Base-by-base conservation (phyloP, 2,329 filamentous ascomycete species). In the Fusarium sp. region DNA sequence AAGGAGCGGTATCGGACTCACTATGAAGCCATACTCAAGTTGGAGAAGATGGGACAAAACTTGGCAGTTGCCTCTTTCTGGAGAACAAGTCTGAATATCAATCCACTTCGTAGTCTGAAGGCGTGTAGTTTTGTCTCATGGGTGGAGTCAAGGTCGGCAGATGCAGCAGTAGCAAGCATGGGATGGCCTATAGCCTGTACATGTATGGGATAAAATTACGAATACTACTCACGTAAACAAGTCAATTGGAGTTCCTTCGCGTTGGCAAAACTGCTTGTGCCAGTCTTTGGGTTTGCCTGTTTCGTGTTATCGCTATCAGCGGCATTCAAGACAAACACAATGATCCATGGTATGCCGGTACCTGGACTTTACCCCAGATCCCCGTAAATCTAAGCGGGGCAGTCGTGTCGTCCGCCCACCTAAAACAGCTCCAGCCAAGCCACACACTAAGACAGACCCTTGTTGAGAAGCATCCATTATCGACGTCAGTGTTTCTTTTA, bases 331-430 rank as follows among this genome's bases (percentile, higher is more conserved):
- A 41, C 45, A 47, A 28, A n/a, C 10, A 3, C 6, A 20, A 30
- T n/a, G 20, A 54, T 28, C 28, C 28, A 28, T 34, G 49, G 34
- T 40, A 56, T 47, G 47, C 54, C 59, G 55, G 68, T 71, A 66
- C 64, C 64, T 71, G 55, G 27, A 47, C 47, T 28, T 61, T 71
- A 72, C 68, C 68, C 68, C 68, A 54, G 68, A 71, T 72, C 65
- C 65, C 64, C 68, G 51, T 42, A 66, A 59, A 55, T 71, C 34
- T 30, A 30, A 66, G 58, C 40, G 60, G 64, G 59, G 20, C 27
- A 25, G 27, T 48, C 20, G 16, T 34, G 46, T 25, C 12, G 10
- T 21, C 48, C 37, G 37, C 28, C 51, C 63, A 32, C 55, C 59
- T 43, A 59, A 55, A 51, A 34, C 46, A 58, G 46, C 46, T 30